phyloP scores from a whole-genome alignment of 2,329 filamentous ascomycete genomes.

The Aspergillus fischeri region DNA sequence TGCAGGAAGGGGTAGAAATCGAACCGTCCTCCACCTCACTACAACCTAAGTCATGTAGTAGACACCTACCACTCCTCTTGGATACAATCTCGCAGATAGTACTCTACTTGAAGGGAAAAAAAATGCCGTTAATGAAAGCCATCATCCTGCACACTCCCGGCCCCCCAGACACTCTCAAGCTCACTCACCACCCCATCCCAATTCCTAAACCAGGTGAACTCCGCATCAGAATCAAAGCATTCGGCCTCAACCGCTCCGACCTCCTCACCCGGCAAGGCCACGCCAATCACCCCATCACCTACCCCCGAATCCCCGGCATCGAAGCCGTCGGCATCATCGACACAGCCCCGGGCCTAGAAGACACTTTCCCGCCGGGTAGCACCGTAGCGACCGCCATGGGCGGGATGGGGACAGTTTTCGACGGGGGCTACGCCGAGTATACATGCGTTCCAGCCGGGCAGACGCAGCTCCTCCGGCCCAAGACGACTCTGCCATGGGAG shows the following conservation, averaged over 20 bases:
- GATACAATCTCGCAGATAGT: not conserved
- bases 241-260: constrained; percentile 47
- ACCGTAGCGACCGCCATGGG: constrained; percentile 48
- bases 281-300: constrained; percentile 40
- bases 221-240: constrained; percentile 42
- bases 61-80: not conserved
- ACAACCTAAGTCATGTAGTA: not conserved
- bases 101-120: not conserved
- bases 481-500: constrained; percentile 38
- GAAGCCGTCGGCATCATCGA: constrained; percentile 44
- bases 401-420: constrained; percentile 45
- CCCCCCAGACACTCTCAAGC: constrained; percentile 36
- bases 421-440: constrained; percentile 51
- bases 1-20: not conserved
- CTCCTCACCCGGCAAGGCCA: constrained; percentile 46
- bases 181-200: constrained; percentile 39
- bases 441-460: constrained; percentile 41
- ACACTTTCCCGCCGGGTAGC: constrained; percentile 36
- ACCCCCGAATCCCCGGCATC: constrained; percentile 46
- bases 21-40: not conserved
- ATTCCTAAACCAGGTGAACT: constrained; percentile 35
- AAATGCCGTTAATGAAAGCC: constrained; percentile 40
- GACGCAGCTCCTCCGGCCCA: constrained; percentile 30
- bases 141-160: constrained; percentile 40
- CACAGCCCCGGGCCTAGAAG: constrained; percentile 25